Base-by-base conservation (phyloP, 2,329 filamentous ascomycete species). In the Neopestalotiopsis sp. region DNA sequence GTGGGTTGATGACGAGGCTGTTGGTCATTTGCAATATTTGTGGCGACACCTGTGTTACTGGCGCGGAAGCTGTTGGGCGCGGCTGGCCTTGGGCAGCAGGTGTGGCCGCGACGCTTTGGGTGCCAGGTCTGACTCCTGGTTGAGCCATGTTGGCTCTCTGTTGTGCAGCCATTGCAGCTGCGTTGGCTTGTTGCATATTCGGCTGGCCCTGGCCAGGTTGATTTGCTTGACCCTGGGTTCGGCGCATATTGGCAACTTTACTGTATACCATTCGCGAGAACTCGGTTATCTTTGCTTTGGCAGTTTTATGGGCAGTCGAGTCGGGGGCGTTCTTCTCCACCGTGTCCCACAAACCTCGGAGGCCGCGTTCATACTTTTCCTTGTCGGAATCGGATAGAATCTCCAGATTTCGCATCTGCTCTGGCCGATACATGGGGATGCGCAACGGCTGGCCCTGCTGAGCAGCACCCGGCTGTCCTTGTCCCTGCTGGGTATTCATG, bases 231-330 rank as follows among this genome's bases (percentile, higher is more conserved):
- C 67, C 73, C 40, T 73, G 74, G 53, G 73, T 73, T 66, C 72
- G 70, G 72, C 65, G 77, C 75, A 65, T 86, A 82, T 32, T 70
- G 30, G 71, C 72, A 5, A 89, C 82, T 76, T 89, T 90, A 0
- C 76, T 77, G 3, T 83, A 78, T 2, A 91, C 82, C 78, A 88
- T 89, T 58, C 83, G 83, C 0, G 89, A 88, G 74, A 91, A 91
- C 9, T 91, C 88, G 6, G 81, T 77, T 28, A 91, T 87, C 79
- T 90, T 91, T 56, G 84, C 83, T 71, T 84, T 85, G 0, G 89
- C 88, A 0, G 81, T 80, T 30, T 82, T 77, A 61, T 90, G 84
- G 28, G 86, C 83, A 0, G 74, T 73, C 3, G 86, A 87, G 1
- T 82, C 80, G 0, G 84, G 77, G 0, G 81, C 79, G 24, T 81